A percentile compares a stretch with the other conserved stretches of the same genome.
Conservation (phyloP, 1,139 yeast species). For the Yarrowia galli region DNA sequence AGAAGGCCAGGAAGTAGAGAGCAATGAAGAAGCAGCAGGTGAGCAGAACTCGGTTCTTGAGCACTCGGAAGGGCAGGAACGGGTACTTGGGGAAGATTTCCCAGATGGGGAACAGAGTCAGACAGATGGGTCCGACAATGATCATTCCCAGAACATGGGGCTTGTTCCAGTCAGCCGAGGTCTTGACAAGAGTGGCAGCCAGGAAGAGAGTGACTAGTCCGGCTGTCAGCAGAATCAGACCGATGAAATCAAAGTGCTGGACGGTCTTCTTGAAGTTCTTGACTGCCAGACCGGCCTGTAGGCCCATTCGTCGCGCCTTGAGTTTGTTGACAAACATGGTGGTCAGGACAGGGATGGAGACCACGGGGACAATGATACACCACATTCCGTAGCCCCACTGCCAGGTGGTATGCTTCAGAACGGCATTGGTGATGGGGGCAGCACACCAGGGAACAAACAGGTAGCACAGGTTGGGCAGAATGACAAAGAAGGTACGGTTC, state of each 20-base stretch:
- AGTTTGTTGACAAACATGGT: slow-evolving; percentile 33
- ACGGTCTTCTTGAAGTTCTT: slow-evolving; percentile 28
- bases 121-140: slow-evolving; percentile 40
- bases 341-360: slow-evolving; percentile 61
- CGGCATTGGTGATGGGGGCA: slow-evolving; percentile 41
- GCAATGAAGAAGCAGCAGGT: slow-evolving; percentile 41
- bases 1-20: slow-evolving; percentile 41
- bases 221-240: slow-evolving; percentile 28
- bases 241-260: slow-evolving; percentile 33
- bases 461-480: slow-evolving; percentile 48
- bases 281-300: slow-evolving; percentile 28
- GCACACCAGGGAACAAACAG: slow-evolving; percentile 42
- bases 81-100: slow-evolving; percentile 41
- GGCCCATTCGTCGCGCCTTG: slow-evolving; percentile 32
- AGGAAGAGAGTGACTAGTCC: slow-evolving; percentile 31
- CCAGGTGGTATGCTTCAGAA: slow-evolving; percentile 55
- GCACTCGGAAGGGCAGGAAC: slow-evolving; percentile 38
- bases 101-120: slow-evolving; percentile 41
- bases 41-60: slow-evolving; percentile 39
- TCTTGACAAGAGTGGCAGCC: slow-evolving; percentile 29
- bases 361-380: slow-evolving; percentile 76
- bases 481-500: slow-evolving; percentile 52
- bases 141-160: slow-evolving; percentile 40
- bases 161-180: slow-evolving; percentile 39
- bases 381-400: slow-evolving; percentile 79